Evolutionary conservation across 345 rosid species (phyloP), one percentile per base, ranked within the genome.

Genomic region (Noccaea caerulescens): DNA sequence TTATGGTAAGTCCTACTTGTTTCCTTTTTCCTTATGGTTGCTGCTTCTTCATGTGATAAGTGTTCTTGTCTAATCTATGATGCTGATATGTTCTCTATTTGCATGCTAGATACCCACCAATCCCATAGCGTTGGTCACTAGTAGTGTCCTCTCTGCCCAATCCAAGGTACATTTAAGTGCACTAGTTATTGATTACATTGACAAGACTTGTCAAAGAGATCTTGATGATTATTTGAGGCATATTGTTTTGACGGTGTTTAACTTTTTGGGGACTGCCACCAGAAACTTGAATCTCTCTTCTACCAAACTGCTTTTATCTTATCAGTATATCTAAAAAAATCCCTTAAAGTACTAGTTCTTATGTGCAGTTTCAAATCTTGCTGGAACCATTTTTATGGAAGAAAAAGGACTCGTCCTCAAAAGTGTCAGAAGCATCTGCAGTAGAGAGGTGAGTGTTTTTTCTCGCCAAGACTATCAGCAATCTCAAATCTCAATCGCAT

Each of bases 351-450:
- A 23, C 27, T n/a, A 41, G 62, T 6, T 58, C 70, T 73, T 23
- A 30, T 33, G 69, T 85, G 71, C 85, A 90, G 93, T 51, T 86
- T 76, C 83, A 84, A 72, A 77, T 90, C 58, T 79, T 90, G 61
- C 43, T 88, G 74, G 94, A 90, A 71, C 97, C 92, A 16, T 77
- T 90, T 72, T 65, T 88, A 53, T 90, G 97, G 97, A 88, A 84
- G 85, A 85, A 79, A 76, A 77, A 69, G 3, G 83, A 73, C 60
- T 71, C 36, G 7, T 45, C 79, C 10, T 71, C 90, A 62, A 75
- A 76, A 72, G 80, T 64, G 11, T 53, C 79, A 52, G 81, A 76
- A 54, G 63, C 73, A 49, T 43, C 78, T 82, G 55, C 60, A 18
- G 65, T 64, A 9, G 92, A 86, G 63, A 88, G 97, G 94, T 86